Evolutionary conservation across 2,329 filamentous ascomycete genomes (phyloP), one percentile per base, ranked within the genome.

Genomic region (Neodidymelliopsis sp.): DNA sequence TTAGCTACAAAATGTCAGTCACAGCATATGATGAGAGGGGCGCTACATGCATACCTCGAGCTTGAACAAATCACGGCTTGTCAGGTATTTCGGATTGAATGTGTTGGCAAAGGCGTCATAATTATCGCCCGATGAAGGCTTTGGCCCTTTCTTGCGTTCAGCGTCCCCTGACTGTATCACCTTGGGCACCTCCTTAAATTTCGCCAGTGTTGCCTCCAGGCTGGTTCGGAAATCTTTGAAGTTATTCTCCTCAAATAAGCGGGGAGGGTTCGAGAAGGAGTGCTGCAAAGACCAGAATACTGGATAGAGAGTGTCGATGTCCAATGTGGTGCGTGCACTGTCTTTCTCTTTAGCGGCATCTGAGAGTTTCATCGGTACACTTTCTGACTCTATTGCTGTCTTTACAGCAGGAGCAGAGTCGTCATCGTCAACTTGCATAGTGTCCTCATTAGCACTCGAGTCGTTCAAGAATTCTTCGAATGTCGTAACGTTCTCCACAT

Each of bases 41-140:
- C 15, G 37, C 49, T 44, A 18, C 38, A 47, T 54, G 65, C 76
- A 52, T 79, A 91, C 89, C 82, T 99, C 94, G 34, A 99, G 83
- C 64, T 95, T 91, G 72, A 99, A 99, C 1, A 99, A 79, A 70
- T 99, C 95, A 57, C 89, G 84, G 71, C 92, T 97, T n/a, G 94
- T 99, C 13, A 99, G 82, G 70, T 99, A 99, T 69, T 97, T 99
- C 1, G 95, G 93, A 65, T 99, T 99, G 75, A 96, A 97, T 18
- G 84, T 86, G 66, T 85, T 88, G 18, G 85, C 81, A 39, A 86
- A 76, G 53, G 87, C 86, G 44, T 84, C 82, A 38, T 83, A 79
- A 6, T 84, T 83, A 40, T 80, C 80, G 9, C 82, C 79, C 31
- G 84, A 74, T 92, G 96, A 22, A 71, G 75, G 4, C 83, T 84